Evolutionary conservation across 2,329 filamentous ascomycete species (phyloP).

Genomic region (Diaporthe humulicola): DNA sequence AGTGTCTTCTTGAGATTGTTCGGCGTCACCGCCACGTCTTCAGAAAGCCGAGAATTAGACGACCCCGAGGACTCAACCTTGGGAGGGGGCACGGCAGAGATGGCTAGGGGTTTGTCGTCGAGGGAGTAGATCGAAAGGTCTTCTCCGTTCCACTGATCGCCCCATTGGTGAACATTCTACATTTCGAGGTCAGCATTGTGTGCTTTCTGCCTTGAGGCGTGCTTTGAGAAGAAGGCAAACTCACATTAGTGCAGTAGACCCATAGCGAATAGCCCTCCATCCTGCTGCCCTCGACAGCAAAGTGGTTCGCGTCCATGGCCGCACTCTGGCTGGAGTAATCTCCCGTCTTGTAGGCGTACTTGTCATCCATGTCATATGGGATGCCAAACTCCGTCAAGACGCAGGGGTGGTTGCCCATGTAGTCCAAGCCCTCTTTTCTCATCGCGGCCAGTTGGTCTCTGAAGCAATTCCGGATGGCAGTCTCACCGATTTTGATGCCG

Average conservation of each 20-base stretch:
- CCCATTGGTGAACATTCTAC: slow-evolving; percentile 87
- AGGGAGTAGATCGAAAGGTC: slow-evolving; percentile 90
- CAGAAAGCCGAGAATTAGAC: slow-evolving; percentile 49
- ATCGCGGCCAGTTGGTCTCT: slow-evolving; percentile 88
- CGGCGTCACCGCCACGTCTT: slow-evolving; percentile 74
- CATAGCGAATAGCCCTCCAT: slow-evolving; percentile 91
- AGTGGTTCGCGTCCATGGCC: slow-evolving; percentile 97
- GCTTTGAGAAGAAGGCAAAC: slow-evolving; percentile 39
- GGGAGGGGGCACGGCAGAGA: slow-evolving; percentile 52
- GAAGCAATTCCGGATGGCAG: slow-evolving; percentile 93
- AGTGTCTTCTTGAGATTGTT: slow-evolving; percentile 82
- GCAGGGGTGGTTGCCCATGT: slow-evolving; percentile 89
- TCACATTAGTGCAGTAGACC: slow-evolving; percentile 82
- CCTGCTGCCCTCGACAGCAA: slow-evolving; percentile 85
- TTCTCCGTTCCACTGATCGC: slow-evolving; percentile 98
- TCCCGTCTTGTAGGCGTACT: slow-evolving; percentile 94
- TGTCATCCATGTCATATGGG: slow-evolving; percentile 98
- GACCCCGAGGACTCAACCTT: slow-evolving; percentile 50
- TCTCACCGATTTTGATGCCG: slow-evolving; percentile 92
- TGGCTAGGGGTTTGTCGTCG: slow-evolving; percentile 78
- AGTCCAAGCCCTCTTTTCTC: slow-evolving; percentile 86
- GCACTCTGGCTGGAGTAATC: slow-evolving; percentile 94
- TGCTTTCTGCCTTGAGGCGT: background rate
- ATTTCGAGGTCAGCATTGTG: slow-evolving; percentile 41
- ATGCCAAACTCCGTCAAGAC: slow-evolving; percentile 97